Evolutionary conservation across 306 rosid species (phyloP).

Genomic region (Oemleria cerasiformis): DNA sequence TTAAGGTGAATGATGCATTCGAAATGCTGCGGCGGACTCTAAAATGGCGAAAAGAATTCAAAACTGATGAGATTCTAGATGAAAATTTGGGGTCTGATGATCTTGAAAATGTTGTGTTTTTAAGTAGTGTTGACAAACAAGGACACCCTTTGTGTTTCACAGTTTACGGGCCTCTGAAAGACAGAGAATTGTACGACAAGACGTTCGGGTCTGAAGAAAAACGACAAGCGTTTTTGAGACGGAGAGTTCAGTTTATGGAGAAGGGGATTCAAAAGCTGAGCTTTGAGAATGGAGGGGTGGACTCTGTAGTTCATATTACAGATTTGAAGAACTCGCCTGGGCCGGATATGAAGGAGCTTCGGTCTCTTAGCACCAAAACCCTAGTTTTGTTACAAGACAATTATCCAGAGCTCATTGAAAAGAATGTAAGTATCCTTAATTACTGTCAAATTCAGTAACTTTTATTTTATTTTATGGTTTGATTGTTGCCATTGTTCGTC

Average conservation of each 20-base stretch:
- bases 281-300: slow-evolving; percentile 61
- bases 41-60: slow-evolving; percentile 54
- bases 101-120: slow-evolving; percentile 28
- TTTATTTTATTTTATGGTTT: too few relatives aligned
- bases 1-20: slow-evolving; percentile 55
- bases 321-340: slow-evolving; percentile 58
- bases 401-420: slow-evolving; percentile 64
- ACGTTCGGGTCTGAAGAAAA: slow-evolving; percentile 48
- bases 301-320: slow-evolving; percentile 49
- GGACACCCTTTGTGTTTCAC: slow-evolving; percentile 65
- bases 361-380: slow-evolving; percentile 39
- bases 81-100: slow-evolving; percentile 43
- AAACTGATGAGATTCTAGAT: slow-evolving; percentile 36
- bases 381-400: slow-evolving; percentile 45
- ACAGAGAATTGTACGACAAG: slow-evolving; percentile 35
- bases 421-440: slow-evolving; percentile 22
- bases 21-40: slow-evolving; percentile 62
- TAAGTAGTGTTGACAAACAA: slow-evolving; percentile 46
- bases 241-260: slow-evolving; percentile 65
- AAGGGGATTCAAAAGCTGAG: slow-evolving; percentile 38
- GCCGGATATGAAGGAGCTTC: slow-evolving; percentile 55
- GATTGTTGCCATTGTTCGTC: too few relatives aligned
- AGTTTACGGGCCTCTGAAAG: slow-evolving; percentile 39
- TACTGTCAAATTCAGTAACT: neutral
- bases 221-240: slow-evolving; percentile 46